Conservation (phyloP, 768 basidiomycete species). For the Rhodosporidiobolus odoratus region DNA sequence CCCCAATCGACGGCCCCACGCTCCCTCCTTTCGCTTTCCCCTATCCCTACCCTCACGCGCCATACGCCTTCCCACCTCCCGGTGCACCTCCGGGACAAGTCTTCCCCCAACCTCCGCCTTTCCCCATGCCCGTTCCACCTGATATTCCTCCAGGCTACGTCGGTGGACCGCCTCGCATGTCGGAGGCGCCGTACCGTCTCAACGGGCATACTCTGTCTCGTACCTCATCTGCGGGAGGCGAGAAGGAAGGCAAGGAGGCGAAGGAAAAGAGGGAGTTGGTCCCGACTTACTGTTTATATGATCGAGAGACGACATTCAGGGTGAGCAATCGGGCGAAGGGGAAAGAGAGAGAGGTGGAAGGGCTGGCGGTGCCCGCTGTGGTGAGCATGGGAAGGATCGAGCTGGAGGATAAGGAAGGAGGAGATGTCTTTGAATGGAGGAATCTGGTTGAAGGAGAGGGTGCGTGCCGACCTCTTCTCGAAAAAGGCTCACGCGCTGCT, state of each 20-base stretch:
- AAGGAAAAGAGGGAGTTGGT: slow-evolving; percentile 11
- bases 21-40: neutral
- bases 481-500: neutral
- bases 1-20: neutral
- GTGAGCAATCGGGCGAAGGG: slow-evolving; percentile 19
- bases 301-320: slow-evolving; percentile 29
- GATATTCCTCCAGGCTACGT: slow-evolving; percentile 3
- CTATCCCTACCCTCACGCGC: neutral
- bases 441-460: slow-evolving; percentile 64
- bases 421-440: slow-evolving; percentile 64
- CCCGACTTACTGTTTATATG: slow-evolving; percentile 18
- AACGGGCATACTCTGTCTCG: slow-evolving; percentile 19
- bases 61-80: neutral
- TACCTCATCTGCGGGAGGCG: neutral
- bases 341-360: slow-evolving; percentile 1
- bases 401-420: slow-evolving; percentile 58
- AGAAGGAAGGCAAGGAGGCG: neutral
- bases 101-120: neutral
- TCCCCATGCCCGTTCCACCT: no score
- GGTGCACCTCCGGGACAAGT: neutral
- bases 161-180: slow-evolving; percentile 3
- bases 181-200: slow-evolving; percentile 9
- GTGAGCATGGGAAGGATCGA: slow-evolving; percentile 56
- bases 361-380: slow-evolving; percentile 58
- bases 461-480: slow-evolving; percentile 44